phyloP scores from a whole-genome alignment of 495 filamentous ascomycete species.

The Podospora didyma region DNA sequence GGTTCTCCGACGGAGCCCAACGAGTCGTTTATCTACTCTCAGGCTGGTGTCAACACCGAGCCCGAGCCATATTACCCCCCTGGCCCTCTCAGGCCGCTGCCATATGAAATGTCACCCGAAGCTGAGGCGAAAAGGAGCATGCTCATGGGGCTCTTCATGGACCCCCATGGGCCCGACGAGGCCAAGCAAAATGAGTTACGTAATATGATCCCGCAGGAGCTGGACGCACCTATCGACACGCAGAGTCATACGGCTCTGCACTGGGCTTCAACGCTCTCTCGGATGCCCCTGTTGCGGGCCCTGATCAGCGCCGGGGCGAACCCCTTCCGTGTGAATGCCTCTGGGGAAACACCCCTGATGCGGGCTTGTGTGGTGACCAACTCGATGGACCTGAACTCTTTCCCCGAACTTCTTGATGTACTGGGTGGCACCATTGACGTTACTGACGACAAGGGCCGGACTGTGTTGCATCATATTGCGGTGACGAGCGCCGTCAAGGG shows the following conservation, averaged over 20 bases:
- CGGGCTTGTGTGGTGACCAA: slow-evolving; percentile 85
- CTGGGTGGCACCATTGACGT: slow-evolving; percentile 89
- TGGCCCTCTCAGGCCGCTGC: slow-evolving; percentile 64
- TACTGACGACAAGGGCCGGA: slow-evolving; percentile 80
- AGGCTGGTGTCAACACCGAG: slow-evolving; percentile 48
- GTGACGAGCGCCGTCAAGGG: slow-evolving; percentile 91
- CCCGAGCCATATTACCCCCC: slow-evolving; percentile 50
- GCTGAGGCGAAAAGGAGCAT: slow-evolving; percentile 70
- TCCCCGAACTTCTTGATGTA: slow-evolving; percentile 80
- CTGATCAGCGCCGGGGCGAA: slow-evolving; percentile 79
- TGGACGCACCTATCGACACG: slow-evolving; percentile 85
- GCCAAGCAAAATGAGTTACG: slow-evolving; percentile 41
- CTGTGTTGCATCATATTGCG: slow-evolving; percentile 93
- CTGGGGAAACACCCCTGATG: slow-evolving; percentile 88
- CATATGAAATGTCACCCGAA: slow-evolving; percentile 60
- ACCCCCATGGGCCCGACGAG: slow-evolving; percentile 54
- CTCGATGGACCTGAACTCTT: slow-evolving; percentile 75
- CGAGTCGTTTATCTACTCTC: slow-evolving; percentile 75
- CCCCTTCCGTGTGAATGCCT: slow-evolving; percentile 79
- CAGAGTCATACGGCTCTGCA: slow-evolving; percentile 86
- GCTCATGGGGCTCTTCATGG: slow-evolving; percentile 84
- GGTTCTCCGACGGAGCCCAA: slow-evolving; percentile 80
- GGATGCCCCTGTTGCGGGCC: slow-evolving; percentile 71
- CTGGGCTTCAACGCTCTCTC: slow-evolving; percentile 95
- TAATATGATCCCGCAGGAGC: slow-evolving; percentile 68